These are phyloP conservation scores for Oryza coarctata DNA, from an alignment of 176 grass and related monocot genomes.

Conservation along the genomic window DNA sequence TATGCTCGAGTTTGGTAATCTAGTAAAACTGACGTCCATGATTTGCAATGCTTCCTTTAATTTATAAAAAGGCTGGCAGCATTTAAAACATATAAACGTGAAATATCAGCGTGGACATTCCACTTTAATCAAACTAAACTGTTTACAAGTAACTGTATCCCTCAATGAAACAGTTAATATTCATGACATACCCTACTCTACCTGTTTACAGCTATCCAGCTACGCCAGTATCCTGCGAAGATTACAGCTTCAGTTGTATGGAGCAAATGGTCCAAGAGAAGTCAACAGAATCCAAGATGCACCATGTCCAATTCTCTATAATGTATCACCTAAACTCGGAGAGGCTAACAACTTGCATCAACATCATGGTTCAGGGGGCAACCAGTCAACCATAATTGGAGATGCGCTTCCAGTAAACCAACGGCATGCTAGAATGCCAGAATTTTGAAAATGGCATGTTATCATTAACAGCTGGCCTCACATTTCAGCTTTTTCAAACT, in stretches of 20 bases:
- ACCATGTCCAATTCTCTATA: neutral
- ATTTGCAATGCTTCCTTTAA: neutral
- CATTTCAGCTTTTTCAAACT: conserved; percentile 28
- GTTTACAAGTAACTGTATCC: conserved; percentile 18
- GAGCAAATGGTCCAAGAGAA: neutral
- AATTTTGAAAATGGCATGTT: conserved; percentile 16
- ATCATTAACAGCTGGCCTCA: conserved; percentile 4
- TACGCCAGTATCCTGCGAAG: conserved; percentile 18
- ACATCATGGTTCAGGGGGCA: neutral
- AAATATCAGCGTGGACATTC: conserved; percentile 5
- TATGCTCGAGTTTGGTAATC: neutral
- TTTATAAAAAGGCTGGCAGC: conserved; percentile 3
- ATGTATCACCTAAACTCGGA: neutral
- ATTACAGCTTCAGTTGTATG: conserved; percentile 26
- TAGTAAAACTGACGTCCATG: neutral
- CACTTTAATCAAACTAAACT: conserved; percentile 21
- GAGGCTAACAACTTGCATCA: conserved; percentile 10
- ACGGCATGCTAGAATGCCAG: neutral
- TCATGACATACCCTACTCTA: conserved; percentile 34
- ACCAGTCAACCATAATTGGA: conserved; percentile 17
- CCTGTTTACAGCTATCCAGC: conserved; percentile 43
- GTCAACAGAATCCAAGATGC: conserved; percentile 32
- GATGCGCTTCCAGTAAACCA: conserved; percentile 13
- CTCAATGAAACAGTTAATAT: conserved; percentile 16
- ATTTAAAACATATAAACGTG: conserved; percentile 6